Evolutionary conservation across 805 yeast genomes (phyloP).

Genomic region (Cyberlindnera mississippiensis): DNA sequence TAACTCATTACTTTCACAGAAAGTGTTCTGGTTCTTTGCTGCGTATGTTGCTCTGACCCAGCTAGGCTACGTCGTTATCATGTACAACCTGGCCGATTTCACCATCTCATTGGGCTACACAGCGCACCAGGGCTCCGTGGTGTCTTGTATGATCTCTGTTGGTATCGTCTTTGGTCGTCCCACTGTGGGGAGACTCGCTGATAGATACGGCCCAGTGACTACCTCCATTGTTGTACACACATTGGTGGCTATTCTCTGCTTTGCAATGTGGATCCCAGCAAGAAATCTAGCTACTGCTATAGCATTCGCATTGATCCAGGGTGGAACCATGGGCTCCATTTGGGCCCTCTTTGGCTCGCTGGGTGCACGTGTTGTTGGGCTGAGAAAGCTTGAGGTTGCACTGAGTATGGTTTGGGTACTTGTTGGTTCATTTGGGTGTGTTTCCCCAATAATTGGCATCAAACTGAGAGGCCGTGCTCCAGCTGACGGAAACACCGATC

Average conservation of each 20-base stretch:
- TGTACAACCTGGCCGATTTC: slow-evolving; percentile 57
- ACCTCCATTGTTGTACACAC: slow-evolving; percentile 36
- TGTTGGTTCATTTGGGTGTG: slow-evolving; percentile 47
- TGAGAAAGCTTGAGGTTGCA: slow-evolving; percentile 45
- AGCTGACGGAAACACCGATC: slow-evolving; percentile 32
- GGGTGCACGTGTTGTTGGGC: slow-evolving; percentile 49
- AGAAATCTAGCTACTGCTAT: slow-evolving; percentile 53
- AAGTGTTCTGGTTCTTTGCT: slow-evolving; percentile 40
- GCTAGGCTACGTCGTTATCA: slow-evolving; percentile 57
- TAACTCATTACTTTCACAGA: slow-evolving; percentile 31
- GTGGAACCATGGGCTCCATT: slow-evolving; percentile 57
- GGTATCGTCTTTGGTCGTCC: slow-evolving; percentile 60
- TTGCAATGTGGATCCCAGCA: slow-evolving; percentile 57
- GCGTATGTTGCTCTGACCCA: slow-evolving; percentile 44
- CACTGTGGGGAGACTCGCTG: slow-evolving; percentile 46
- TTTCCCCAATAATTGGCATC: slow-evolving; percentile 59
- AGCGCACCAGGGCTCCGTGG: slow-evolving; percentile 50
- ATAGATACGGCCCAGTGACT: slow-evolving; percentile 49
- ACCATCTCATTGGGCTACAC: slow-evolving; percentile 57
- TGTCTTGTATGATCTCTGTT: slow-evolving; percentile 55
- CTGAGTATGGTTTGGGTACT: slow-evolving; percentile 51
- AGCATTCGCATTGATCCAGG: slow-evolving; percentile 48
- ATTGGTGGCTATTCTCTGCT: slow-evolving; percentile 37
- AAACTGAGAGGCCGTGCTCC: slow-evolving; percentile 35
- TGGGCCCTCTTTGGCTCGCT: slow-evolving; percentile 55